Evolutionary conservation across 2,329 filamentous ascomycete genomes (phyloP).

Genomic region (Exophiala aquamarina): DNA sequence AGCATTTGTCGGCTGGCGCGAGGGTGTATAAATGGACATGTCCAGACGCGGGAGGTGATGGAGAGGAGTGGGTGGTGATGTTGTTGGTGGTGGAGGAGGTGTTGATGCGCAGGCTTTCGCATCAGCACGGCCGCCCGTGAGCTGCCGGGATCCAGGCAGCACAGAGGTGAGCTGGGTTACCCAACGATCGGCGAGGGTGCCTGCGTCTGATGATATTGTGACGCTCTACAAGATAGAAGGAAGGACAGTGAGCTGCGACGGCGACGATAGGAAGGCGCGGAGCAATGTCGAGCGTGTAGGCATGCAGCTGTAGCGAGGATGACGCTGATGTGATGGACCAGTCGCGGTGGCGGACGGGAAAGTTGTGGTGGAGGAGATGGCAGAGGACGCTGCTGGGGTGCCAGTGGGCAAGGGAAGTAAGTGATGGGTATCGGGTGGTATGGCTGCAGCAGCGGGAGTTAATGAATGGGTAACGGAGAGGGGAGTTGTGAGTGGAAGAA

Average conservation of each 20-base stretch:
- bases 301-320: slow-evolving; percentile 25
- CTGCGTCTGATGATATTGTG: slow-evolving; percentile 21
- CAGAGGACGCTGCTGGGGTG: slow-evolving; percentile 19
- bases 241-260: slow-evolving; percentile 19
- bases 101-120: slow-evolving; percentile 25
- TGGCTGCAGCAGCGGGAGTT: not conserved
- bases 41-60: slow-evolving; percentile 14
- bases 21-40: slow-evolving; percentile 47
- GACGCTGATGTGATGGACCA: slow-evolving; percentile 14
- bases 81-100: slow-evolving; percentile 16
- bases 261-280: slow-evolving; percentile 7
- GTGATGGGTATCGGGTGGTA: not conserved
- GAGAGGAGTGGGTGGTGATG: slow-evolving; percentile 6
- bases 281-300: slow-evolving; percentile 18
- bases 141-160: slow-evolving; percentile 20
- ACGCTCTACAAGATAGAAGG: slow-evolving; percentile 14
- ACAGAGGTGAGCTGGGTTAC: slow-evolving; percentile 21
- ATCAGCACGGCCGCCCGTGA: slow-evolving; percentile 19
- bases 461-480: not conserved
- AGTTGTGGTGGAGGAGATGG: slow-evolving; percentile 23
- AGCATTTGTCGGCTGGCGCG: slow-evolving; percentile 55
- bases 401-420: slow-evolving; percentile 2
- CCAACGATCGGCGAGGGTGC: slow-evolving; percentile 22
- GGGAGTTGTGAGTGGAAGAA: not conserved
- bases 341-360: slow-evolving; percentile 15